Conservation (phyloP, 371 early-diverging fungal species). For the Batkoa obscura region DNA sequence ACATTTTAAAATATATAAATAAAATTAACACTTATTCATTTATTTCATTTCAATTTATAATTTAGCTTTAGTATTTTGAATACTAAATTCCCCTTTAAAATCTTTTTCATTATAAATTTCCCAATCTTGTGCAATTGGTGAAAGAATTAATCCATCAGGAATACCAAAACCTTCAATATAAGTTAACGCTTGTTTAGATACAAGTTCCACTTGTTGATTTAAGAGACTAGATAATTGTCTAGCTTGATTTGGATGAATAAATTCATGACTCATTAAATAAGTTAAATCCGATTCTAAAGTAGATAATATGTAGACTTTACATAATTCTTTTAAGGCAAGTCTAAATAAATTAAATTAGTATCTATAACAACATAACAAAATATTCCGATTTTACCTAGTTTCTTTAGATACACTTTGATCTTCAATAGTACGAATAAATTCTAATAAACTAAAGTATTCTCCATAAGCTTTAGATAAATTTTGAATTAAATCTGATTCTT, state of each 20-base stretch:
- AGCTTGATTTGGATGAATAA: constrained; percentile 21
- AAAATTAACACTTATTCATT: too few relatives aligned
- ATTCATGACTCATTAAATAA: constrained; percentile 25
- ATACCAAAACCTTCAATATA: constrained; percentile 33
- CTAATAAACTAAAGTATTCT: constrained; percentile 36
- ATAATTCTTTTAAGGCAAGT: constrained; percentile 15
- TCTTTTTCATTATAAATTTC: constrained; percentile 30
- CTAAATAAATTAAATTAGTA: constrained; percentile 3
- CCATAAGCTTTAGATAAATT: constrained; percentile 33
- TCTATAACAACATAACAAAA: too few relatives aligned
- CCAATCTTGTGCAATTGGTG: constrained; percentile 50
- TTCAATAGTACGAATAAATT: constrained; percentile 16
- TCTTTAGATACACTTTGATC: constrained; percentile 12
- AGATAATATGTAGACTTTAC: constrained; percentile 23
- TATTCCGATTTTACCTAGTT: too few relatives aligned
- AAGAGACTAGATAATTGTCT: constrained; percentile 16
- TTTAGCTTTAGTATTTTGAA: not conserved
- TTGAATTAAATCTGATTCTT: constrained; percentile 45
- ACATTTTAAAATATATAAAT: too few relatives aligned
- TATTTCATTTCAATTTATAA: not conserved
- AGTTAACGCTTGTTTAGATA: constrained; percentile 21
- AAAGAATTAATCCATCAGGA: constrained; percentile 27
- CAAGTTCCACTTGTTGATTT: constrained; percentile 15
- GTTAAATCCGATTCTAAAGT: constrained; percentile 22
- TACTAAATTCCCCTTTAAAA: constrained; percentile 26